A percentile compares a stretch with the other conserved stretches of the same genome.
Conservation (phyloP, 2,329 filamentous ascomycete species). For the Beauveria scarabaeidicola region DNA sequence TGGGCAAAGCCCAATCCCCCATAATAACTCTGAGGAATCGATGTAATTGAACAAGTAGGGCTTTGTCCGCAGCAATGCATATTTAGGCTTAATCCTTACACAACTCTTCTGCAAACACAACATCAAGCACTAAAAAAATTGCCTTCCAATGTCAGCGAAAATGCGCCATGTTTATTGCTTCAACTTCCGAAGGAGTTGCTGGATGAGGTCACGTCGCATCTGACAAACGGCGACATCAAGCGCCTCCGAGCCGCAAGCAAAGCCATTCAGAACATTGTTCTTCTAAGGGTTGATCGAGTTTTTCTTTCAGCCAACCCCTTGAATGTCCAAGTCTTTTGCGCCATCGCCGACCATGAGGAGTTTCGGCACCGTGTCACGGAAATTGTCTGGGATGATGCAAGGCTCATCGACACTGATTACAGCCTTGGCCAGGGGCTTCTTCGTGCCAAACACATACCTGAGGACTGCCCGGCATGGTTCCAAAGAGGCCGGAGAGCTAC, state of each 20-base stretch:
- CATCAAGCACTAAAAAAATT: background rate
- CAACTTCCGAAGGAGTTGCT: conserved; percentile 20
- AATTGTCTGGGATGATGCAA: conserved; percentile 29
- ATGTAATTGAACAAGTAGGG: too few species aligned
- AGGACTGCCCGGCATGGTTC: background rate
- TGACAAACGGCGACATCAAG: conserved; percentile 17
- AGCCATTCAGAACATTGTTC: conserved; percentile 26
- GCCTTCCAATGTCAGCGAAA: background rate
- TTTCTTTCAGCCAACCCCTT: conserved; percentile 31
- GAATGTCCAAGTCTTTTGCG: conserved; percentile 28
- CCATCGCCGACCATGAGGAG: conserved; percentile 25
- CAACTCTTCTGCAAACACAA: background rate
- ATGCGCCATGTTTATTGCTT: background rate
- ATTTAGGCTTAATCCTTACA: too few species aligned
- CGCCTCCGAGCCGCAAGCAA: conserved; percentile 29
- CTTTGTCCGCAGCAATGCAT: too few species aligned
- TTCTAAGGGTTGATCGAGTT: conserved; percentile 17
- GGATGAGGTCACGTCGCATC: conserved; percentile 20
- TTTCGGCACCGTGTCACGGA: conserved; percentile 25
- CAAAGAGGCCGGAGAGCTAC: background rate
- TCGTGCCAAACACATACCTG: background rate
- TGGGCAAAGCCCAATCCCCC: too few species aligned
- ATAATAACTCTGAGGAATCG: too few species aligned
- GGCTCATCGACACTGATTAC: background rate
- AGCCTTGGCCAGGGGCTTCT: background rate